Base-by-base conservation (phyloP, 768 basidiomycete genomes). In the Phaffia tasmanica region DNA sequence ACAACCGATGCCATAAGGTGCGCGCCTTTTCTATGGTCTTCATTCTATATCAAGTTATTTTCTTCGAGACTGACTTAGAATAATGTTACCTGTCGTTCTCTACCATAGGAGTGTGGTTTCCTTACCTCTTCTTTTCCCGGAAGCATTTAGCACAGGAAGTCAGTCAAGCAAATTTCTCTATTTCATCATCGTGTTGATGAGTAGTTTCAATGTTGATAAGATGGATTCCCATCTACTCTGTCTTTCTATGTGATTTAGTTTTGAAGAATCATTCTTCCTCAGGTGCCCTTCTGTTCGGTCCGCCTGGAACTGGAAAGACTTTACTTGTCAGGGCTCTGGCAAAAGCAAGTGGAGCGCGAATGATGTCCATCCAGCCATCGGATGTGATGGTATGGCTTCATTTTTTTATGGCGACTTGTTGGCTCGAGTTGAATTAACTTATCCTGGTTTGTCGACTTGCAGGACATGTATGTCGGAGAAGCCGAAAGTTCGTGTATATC, bases 1-100 rank as follows among this genome's bases (percentile, higher is more conserved):
- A 94, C 91, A 0, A 87, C 94, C 57, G 92, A 97, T 75, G 87
- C 89, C 27, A 85, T 97, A 53, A 83, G 93, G 71, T 92, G 89
- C 0, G 84, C 23, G 11, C 30, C 6, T 4, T 29, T 16, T 19
- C 18, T 42, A 11, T 5, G 35, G 35, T 11, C 11, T 42, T 42
- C 11, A 42, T 42, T 11, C 11, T 11, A 42, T 42, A 42, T 11
- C 4, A 42, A 42, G 35, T 11, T 42, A n/a, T n/a, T n/a, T n/a
- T n/a, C n/a, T 42, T 42, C 19, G 56, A 23, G 7, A 32, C 19
- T 57, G 16, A 57, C 16, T 29, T 29, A 6, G 6, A 15, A 4
- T 57, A 7, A 6, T 23, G 25, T 57, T 57, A 29, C 6, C 27
- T 32, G 29, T 15, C 16, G 21, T 42, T 63, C 29, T 23, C 0